phyloP scores from a whole-genome alignment of 2,329 filamentous ascomycete species.

The Fusarium xylarioides region DNA sequence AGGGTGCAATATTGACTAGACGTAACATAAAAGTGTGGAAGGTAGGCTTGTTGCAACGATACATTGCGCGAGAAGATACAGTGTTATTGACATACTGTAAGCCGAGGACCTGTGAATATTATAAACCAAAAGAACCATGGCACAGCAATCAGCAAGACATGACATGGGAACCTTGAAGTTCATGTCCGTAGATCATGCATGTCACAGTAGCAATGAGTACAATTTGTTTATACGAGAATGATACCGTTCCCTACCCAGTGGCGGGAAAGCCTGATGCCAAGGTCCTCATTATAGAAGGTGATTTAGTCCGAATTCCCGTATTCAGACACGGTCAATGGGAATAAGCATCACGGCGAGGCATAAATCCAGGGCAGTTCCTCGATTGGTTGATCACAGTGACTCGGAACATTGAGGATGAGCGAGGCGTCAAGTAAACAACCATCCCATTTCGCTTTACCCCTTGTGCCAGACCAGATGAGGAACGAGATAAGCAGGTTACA shows the following conservation, averaged over 20 bases:
- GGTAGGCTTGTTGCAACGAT: background rate
- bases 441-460: background rate
- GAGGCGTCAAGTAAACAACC: conserved; percentile 2
- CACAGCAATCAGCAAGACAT: background rate
- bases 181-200: background rate
- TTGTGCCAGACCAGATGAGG: background rate
- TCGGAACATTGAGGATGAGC: conserved; percentile 1
- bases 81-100: background rate
- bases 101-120: background rate
- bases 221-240: background rate
- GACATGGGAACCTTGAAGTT: background rate
- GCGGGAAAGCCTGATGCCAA: background rate
- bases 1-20: no score
- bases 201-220: background rate
- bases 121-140: background rate
- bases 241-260: background rate
- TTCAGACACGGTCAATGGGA: background rate
- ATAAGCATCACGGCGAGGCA: background rate
- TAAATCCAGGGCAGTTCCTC: background rate
- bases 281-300: conserved; percentile 1
- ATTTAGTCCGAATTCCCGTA: background rate
- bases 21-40: background rate
- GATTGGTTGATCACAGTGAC: background rate
- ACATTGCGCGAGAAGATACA: background rate
- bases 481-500: background rate